Evolutionary conservation across 2,329 filamentous ascomycete species (phyloP).

Genomic region (Amphichorda felina): DNA sequence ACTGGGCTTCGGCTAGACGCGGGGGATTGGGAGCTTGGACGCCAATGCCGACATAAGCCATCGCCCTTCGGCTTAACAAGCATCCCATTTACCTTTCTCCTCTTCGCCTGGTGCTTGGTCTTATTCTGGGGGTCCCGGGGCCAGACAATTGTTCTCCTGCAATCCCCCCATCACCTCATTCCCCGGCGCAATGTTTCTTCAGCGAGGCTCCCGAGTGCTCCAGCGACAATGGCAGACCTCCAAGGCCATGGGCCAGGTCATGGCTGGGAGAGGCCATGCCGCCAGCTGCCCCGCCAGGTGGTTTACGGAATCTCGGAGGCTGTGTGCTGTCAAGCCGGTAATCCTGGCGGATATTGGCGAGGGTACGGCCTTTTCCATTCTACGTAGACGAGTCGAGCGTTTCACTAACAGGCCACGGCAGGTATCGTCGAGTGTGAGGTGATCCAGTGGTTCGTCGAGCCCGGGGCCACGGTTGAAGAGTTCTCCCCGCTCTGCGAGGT

Average conservation of each 20-base stretch:
- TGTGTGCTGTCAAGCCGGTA: slow-evolving; percentile 62
- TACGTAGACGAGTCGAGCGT: neutral
- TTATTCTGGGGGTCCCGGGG: neutral
- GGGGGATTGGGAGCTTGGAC: slow-evolving; percentile 1
- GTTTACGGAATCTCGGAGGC: slow-evolving; percentile 37
- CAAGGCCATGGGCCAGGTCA: slow-evolving; percentile 20
- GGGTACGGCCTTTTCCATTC: slow-evolving; percentile 35
- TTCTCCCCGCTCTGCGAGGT: slow-evolving; percentile 98
- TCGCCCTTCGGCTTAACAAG: slow-evolving; percentile 5
- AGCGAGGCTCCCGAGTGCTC: slow-evolving; percentile 35
- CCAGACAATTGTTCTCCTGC: no score
- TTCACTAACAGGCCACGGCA: slow-evolving; percentile 18
- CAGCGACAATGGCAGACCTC: slow-evolving; percentile 38
- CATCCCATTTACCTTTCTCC: slow-evolving; percentile 6
- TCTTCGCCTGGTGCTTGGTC: neutral
- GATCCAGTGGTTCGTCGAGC: slow-evolving; percentile 98
- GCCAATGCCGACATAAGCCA: slow-evolving; percentile 5
- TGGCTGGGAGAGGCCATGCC: slow-evolving; percentile 16
- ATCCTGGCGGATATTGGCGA: slow-evolving; percentile 78
- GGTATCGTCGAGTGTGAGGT: slow-evolving; percentile 98
- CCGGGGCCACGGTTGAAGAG: slow-evolving; percentile 89
- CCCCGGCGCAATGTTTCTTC: slow-evolving; percentile 37
- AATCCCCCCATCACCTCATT: neutral
- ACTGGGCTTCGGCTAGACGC: slow-evolving; percentile 4
- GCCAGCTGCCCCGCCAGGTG: slow-evolving; percentile 22